Base-by-base conservation (phyloP, 2,329 filamentous ascomycete species). In the Penicillium sp. region DNA sequence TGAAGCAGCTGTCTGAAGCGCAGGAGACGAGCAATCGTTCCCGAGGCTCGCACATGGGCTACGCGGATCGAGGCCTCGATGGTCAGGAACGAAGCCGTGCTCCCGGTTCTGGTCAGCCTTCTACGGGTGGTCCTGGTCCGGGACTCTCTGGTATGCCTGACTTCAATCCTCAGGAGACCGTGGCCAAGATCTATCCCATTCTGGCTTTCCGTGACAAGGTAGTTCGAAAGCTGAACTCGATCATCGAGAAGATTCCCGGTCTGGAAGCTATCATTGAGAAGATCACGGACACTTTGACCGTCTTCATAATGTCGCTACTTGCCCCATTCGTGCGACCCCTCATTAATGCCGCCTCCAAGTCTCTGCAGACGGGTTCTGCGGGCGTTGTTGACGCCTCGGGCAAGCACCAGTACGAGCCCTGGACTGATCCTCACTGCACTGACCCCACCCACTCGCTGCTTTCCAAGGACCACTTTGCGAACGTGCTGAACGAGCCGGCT, bases 151-250 rank as follows among this genome's bases (percentile, higher is more conserved):
- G 88, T 5, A 89, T 92, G 79, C 87, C 84, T 63, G 78, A 83
- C 65, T 89, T 95, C 53, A 92, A 96, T 64, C 87, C 89, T 0
- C 82, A 89, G 61, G 86, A 90, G 70, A 87, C 86, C 0, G 81
- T 87, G 13, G 78, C 81, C 35, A 85, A 95, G 73, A 96, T 99
- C 59, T 97, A 97, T 65, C 94, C 94, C 0, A 96, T 99, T 54
- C 81, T 99, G 0, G 82, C 89, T 54, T 99, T 97, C 78, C 84
- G 92, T 53, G 94, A 99, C 76, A 94, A 88, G 65, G 91, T 99
- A 48, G 92, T 96, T 45, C 90, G 90, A 61, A 83, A 86, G 36
- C 91, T 99, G 70, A 90, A 85, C 65, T 82, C 84, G 35, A 72
- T 91, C 46, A 90, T 97, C 60, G 85, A 91, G 63, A 96, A 95